These are phyloP conservation scores for Phytopythium mirpurense DNA, from an alignment of 352 stramenopile genomes.

Conservation along the genomic window DNA sequence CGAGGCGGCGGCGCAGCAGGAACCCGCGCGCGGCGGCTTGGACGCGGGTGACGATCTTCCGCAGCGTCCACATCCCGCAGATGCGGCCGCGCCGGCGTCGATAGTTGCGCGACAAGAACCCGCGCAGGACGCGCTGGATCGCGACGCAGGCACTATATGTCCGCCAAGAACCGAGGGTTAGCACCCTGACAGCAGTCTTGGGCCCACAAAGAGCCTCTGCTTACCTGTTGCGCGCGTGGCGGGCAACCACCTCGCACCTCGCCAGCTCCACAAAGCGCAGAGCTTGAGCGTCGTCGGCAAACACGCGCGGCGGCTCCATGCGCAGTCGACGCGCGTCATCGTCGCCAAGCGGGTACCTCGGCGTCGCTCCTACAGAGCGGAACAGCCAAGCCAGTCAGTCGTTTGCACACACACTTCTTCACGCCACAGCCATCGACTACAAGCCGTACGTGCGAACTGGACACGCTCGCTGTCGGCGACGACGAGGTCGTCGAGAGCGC, in stretches of 20 bases:
- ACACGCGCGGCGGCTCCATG: conserved; percentile 37
- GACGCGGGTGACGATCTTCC: conserved; percentile 41
- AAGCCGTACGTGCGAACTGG: conserved; percentile 26
- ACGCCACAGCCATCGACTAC: neutral
- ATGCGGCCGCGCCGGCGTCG: conserved; percentile 13
- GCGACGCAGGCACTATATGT: conserved; percentile 22
- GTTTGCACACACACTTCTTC: neutral
- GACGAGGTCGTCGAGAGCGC: conserved; percentile 56
- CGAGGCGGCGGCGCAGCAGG: conserved; percentile 43
- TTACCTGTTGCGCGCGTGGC: conserved; percentile 41
- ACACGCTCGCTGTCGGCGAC: conserved; percentile 63
- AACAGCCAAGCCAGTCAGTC: neutral
- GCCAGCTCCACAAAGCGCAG: conserved; percentile 28
- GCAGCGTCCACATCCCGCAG: conserved; percentile 36
- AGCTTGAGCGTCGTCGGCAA: conserved; percentile 36
- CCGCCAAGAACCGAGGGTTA: neutral
- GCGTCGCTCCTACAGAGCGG: neutral
- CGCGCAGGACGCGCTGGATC: conserved; percentile 33
- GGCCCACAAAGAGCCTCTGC: neutral
- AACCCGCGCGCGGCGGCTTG: conserved; percentile 59
- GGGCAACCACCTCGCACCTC: conserved; percentile 18
- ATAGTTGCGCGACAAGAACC: conserved; percentile 40
- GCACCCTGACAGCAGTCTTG: no score
- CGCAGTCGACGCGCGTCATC: conserved; percentile 14
- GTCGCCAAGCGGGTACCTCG: neutral